Base-by-base conservation (phyloP, 2,329 filamentous ascomycete genomes). In the Paraphaeosphaeria sporulosa region DNA sequence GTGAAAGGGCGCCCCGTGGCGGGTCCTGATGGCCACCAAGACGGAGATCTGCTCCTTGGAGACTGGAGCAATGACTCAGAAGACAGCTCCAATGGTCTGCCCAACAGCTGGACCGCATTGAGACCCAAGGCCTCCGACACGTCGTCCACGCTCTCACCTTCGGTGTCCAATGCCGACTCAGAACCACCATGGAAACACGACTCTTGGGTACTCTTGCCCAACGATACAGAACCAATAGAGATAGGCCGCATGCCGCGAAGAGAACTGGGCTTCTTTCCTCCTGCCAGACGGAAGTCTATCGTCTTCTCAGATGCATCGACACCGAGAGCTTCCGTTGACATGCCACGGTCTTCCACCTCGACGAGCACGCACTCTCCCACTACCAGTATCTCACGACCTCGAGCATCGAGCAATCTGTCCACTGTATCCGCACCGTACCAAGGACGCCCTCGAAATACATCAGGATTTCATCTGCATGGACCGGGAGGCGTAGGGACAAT, bases 401-500 rank as follows among this genome's bases (percentile, higher is more conserved):
- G 75, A 32, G 71, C 70, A 23, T 77, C 77, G 15, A 79, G 75
- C 64, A 80, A 77, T 50, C 70, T 72, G 40, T 78, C 68, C 32
- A 79, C 78, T 5, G 67, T 69, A 19, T 81, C 74, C 9, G 63
- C 65, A 25, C 70, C 55, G 66, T 76, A 70, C 73, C 72, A 68
- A 47, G 77, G 66, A 42, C 74, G 74, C 40, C 75, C 77, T 52
- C 70, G 73, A 42, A 75, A 71, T 58, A 68, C 79, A 71, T 71
- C 80, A 64, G 61, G 75, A 64, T 76, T 74, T 54, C 76, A 91
- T 81, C 89, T 97, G 77, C 87, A 89, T 44, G 91, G 92, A 0
- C 93, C 94, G 2, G 94, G 94, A 21, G 94, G 93, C 15, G 92
- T 98, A 1, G 94, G 94, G 8, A 93, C 92, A 0, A 86, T 98